These are phyloP conservation scores for Daldinia grandis DNA, from an alignment of 495 filamentous ascomycete species.

Conservation along the genomic window DNA sequence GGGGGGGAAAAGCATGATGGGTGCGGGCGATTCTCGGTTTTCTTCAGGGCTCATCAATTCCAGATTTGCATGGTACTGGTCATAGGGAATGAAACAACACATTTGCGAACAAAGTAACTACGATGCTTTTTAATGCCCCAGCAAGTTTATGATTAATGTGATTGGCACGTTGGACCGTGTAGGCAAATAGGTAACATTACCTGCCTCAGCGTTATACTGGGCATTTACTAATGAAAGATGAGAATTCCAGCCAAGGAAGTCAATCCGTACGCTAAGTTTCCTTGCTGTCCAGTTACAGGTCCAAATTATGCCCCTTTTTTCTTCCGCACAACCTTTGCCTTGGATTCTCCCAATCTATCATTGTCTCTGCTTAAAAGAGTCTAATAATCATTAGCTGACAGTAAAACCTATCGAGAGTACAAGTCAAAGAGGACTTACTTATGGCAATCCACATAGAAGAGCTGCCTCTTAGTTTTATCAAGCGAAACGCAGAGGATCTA, in stretches of 20 bases:
- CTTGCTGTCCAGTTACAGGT: background rate
- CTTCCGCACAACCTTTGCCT: background rate
- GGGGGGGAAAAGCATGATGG: conserved; percentile 32
- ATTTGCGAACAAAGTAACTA: conserved; percentile 37
- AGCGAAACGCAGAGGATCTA: too few species aligned
- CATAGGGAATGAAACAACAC: conserved; percentile 47
- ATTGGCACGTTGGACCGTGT: background rate
- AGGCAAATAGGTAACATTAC: background rate
- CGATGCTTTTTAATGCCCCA: conserved; percentile 7
- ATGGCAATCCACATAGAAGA: background rate
- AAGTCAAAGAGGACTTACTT: background rate
- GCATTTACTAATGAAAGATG: background rate
- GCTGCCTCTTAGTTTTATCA: too few species aligned
- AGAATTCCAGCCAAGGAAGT: background rate
- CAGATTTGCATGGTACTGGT: conserved; percentile 47
- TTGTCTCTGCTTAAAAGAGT: background rate
- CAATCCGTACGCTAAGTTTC: background rate
- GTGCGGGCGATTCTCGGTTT: conserved; percentile 37
- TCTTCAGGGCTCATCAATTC: conserved; percentile 41
- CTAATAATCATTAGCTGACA: background rate
- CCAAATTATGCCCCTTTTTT: background rate
- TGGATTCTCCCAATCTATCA: background rate
- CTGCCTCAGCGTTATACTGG: background rate
- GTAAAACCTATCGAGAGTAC: background rate
- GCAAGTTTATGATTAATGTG: background rate